Conservation (phyloP, 106 monocot genomes). For the Acorus calamus region DNA sequence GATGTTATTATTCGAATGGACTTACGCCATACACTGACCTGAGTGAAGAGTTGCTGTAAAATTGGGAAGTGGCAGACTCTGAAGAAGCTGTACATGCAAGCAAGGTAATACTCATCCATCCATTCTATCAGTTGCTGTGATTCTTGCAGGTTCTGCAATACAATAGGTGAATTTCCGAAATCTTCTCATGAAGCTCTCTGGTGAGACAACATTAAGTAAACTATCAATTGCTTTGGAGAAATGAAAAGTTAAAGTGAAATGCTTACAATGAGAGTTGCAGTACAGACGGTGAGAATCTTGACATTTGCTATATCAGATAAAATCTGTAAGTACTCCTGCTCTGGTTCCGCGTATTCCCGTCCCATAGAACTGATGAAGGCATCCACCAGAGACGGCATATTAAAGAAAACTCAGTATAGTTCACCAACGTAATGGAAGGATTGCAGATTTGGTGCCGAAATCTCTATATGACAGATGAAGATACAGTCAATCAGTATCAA, state of each 20-base stretch:
- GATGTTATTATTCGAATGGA: not conserved
- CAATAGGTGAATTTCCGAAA: constrained; percentile 7
- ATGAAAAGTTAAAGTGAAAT: not conserved
- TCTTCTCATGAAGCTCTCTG: not conserved
- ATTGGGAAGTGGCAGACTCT: constrained; percentile 20
- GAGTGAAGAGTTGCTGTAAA: constrained; percentile 35
- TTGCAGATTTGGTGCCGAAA: constrained; percentile 5
- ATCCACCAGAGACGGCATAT: constrained; percentile 19
- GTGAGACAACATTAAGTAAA: not conserved
- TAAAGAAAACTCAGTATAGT: not conserved
- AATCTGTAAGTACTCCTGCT: constrained; percentile 16
- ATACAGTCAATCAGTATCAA: constrained; percentile 2
- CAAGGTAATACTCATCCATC: constrained; percentile 13
- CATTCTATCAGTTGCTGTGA: constrained; percentile 24
- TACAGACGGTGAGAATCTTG: constrained; percentile 32
- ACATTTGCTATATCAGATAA: constrained; percentile 30
- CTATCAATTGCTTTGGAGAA: not conserved
- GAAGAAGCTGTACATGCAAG: constrained; percentile 19
- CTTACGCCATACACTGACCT: constrained; percentile 5
- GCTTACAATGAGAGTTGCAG: constrained; percentile 16
- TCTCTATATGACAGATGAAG: not conserved
- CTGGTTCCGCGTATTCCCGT: not conserved
- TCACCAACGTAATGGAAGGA: not conserved
- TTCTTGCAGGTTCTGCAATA: constrained; percentile 31
- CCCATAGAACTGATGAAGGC: constrained; percentile 22